Base-by-base conservation (phyloP, 176 grass and related monocot species). In the Themeda triandra region DNA sequence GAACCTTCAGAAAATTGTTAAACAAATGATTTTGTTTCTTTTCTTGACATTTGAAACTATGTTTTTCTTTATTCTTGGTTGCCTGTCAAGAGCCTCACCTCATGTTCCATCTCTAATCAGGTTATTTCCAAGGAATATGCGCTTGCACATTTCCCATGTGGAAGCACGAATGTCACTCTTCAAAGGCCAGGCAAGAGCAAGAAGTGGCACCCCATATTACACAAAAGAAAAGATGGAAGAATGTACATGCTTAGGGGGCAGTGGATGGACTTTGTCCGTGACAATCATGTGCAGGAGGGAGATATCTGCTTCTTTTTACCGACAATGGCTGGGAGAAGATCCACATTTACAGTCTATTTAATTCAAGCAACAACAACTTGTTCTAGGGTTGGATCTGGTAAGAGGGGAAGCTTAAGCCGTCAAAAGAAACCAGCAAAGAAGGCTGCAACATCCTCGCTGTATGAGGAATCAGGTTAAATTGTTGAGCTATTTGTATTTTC, bases 201-300 rank as follows among this genome's bases (percentile, higher is more conserved):
- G 19, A 84, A 75, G 39, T 92, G 91, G 91, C 44, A 27, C 58
- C 74, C 48, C 6, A 68, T 17, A 53, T 84, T 76, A 29, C 19
- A 76, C 35, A 71, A 84, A 12, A 89, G 83, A 67, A 67, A 74
- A 27, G 41, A 71, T 39, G 4, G 40, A 24, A 39, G 21, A 36
- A 68, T 17, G 13, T 30, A 66, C 67, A 76, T 81, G 13, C 66
- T 88, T 73, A n/a, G 6, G 70, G 83, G 83, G 21, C 5, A 59
- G 37, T 93, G 88, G 92, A 60, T 75, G 35, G 49, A 46, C 13
- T 93, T 93, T 76, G 82, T 90, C 3, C 9, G 5, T 6, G 82
- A 91, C 21, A 93, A 72, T 39, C 59, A 71, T 64, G 25, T 91
- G 21, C 65, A 63, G 17, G 82, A 80, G 18, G 92, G 74, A 21